phyloP scores from a whole-genome alignment of 2,329 filamentous ascomycete genomes.

The Venturia asperata region DNA sequence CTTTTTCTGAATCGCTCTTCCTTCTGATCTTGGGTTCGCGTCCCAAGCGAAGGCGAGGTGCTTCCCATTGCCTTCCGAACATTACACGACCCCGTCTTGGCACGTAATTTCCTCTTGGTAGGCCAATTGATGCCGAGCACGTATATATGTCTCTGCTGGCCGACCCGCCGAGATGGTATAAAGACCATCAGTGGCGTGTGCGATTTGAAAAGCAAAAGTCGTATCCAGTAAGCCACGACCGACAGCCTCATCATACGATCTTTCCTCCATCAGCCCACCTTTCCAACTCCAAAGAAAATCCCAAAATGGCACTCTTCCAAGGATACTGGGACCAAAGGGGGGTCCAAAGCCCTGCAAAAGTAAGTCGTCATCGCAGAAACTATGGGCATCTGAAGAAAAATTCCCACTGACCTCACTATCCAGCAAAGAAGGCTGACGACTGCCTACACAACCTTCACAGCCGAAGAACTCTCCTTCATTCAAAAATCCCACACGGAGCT shows the following conservation, averaged over 20 bases:
- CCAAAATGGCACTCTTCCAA: slow-evolving; percentile 6
- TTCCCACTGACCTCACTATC: not conserved
- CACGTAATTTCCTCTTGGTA: not conserved
- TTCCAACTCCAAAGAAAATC: not conserved
- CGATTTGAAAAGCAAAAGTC: not conserved
- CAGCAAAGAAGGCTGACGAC: slow-evolving; percentile 9
- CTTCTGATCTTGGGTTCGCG: not conserved
- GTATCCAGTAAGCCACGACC: not conserved
- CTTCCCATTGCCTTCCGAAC: not conserved
- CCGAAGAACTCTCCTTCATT: slow-evolving; percentile 9
- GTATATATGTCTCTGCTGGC: not conserved
- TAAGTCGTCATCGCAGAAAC: not conserved
- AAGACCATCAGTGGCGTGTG: not conserved
- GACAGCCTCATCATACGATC: not conserved
- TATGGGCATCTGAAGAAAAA: not conserved
- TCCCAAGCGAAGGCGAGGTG: not conserved
- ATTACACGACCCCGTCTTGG: slow-evolving; percentile 1
- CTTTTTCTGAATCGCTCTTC: not conserved
- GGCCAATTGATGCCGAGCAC: slow-evolving; percentile 5
- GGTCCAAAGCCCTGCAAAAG: slow-evolving; percentile 3
- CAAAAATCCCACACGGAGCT: not conserved
- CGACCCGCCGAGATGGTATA: not conserved
- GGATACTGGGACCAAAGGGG: slow-evolving; percentile 5
- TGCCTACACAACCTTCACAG: not conserved
- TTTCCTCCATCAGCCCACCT: no score